Conservation (phyloP, 2,329 filamentous ascomycete species). For the Pyricularia pennisetigena region DNA sequence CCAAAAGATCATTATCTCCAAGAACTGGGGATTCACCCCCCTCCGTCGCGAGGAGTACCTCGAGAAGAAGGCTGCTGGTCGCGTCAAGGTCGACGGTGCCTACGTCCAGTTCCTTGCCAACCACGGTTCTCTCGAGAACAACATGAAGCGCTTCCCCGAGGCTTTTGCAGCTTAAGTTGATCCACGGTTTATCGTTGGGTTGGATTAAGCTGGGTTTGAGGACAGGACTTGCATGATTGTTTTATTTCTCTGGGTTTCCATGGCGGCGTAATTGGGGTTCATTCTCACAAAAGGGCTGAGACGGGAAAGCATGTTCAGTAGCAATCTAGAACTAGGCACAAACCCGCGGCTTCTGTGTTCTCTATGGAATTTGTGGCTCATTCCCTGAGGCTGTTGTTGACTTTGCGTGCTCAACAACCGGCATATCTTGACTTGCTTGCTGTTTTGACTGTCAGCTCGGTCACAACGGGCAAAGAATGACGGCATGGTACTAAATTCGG, state of each 20-base stretch:
- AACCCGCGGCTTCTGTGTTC: not conserved
- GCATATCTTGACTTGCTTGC: not conserved
- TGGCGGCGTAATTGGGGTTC: constrained; percentile 5
- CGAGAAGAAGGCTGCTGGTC: constrained; percentile 85
- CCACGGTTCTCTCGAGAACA: constrained; percentile 75
- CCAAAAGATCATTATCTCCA: constrained; percentile 99
- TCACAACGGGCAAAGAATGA: not conserved
- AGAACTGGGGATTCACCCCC: constrained; percentile 99
- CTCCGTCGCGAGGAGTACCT: constrained; percentile 97
- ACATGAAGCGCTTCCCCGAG: constrained; percentile 91
- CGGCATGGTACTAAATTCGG: not conserved
- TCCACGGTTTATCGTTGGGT: not conserved
- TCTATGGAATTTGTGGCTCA: not conserved
- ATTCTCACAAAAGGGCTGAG: constrained; percentile 3
- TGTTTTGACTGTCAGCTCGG: not conserved
- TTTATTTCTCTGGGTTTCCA: constrained; percentile 13
- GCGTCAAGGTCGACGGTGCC: constrained; percentile 93
- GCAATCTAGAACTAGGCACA: not conserved
- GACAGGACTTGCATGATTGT: constrained; percentile 15
- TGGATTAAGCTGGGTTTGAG: not conserved
- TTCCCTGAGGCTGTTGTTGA: not conserved
- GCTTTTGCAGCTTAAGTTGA: constrained; percentile 58
- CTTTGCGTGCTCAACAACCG: not conserved
- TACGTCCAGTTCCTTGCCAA: constrained; percentile 99
- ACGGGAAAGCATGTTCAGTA: constrained; percentile 1